Evolutionary conservation across 805 yeast genomes (phyloP).

Genomic region (Suhomyces sp.): DNA sequence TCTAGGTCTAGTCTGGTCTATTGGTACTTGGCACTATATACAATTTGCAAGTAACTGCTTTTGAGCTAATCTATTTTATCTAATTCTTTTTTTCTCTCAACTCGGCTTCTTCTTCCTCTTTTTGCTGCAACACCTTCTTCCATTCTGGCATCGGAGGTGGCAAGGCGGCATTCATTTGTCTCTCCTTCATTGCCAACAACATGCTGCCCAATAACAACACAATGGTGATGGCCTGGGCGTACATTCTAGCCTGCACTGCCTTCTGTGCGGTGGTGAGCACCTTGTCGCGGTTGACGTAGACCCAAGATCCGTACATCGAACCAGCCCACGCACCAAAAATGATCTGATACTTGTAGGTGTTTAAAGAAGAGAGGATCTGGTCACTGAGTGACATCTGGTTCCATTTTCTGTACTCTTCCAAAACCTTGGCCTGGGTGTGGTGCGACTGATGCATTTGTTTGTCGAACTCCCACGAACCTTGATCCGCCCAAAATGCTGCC

Average conservation of each 20-base stretch:
- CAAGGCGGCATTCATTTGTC: constrained; percentile 18
- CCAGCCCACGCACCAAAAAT: constrained; percentile 40
- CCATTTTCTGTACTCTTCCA: constrained; percentile 39
- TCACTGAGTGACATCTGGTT: constrained; percentile 28
- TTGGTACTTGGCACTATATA: too few species aligned
- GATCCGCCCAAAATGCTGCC: constrained; percentile 43
- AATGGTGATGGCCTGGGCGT: constrained; percentile 28
- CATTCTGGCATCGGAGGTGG: constrained; percentile 25
- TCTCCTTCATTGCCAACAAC: constrained; percentile 26
- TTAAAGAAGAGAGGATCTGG: constrained; percentile 26
- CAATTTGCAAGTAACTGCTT: background rate
- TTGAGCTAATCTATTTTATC: background rate
- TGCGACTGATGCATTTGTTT: constrained; percentile 32
- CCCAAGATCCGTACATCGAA: constrained; percentile 32
- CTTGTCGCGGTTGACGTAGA: constrained; percentile 25
- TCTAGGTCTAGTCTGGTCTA: background rate
- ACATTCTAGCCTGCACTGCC: constrained; percentile 30
- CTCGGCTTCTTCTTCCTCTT: constrained; percentile 12
- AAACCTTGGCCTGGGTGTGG: constrained; percentile 22
- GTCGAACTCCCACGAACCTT: constrained; percentile 45
- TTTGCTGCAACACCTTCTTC: constrained; percentile 18
- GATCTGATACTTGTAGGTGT: constrained; percentile 35
- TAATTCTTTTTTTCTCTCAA: background rate
- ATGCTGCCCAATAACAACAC: constrained; percentile 26
- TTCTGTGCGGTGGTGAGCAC: constrained; percentile 25